Conservation (phyloP, 495 filamentous ascomycete species). For the Talaromyces nanjingensis region DNA sequence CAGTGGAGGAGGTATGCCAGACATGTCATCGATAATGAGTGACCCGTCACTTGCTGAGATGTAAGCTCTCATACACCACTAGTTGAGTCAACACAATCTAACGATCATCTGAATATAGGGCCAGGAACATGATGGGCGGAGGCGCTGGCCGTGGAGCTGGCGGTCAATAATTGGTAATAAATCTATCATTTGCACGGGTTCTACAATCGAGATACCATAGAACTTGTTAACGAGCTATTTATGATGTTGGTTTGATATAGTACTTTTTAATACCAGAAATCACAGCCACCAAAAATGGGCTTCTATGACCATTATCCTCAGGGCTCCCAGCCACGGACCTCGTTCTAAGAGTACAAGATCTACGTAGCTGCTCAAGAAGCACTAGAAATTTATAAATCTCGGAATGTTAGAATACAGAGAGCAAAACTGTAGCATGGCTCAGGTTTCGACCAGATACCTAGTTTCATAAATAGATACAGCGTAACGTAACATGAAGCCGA, state of each 20-base stretch:
- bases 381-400: neutral
- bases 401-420: neutral
- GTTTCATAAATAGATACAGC: neutral
- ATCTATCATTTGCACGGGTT: neutral
- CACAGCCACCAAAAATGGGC: neutral
- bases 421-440: neutral
- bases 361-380: neutral
- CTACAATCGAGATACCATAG: neutral
- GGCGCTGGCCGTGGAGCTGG: conserved; percentile 38
- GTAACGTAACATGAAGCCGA: neutral
- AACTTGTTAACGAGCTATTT: neutral
- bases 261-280: neutral
- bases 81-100: neutral
- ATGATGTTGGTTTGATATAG: conserved; percentile 1
- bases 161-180: conserved; percentile 9
- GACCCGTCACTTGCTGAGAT: conserved; percentile 89
- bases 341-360: neutral
- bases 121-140: conserved; percentile 70
- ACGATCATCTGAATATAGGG: conserved; percentile 42
- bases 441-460: neutral
- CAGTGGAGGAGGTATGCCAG: conserved; percentile 70
- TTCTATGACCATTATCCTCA: neutral
- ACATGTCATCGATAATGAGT: conserved; percentile 72
- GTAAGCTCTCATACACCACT: conserved; percentile 47
- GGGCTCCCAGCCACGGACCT: neutral